Base-by-base conservation (phyloP, 371 early-diverging fungal genomes). In the Batkoa obscura region DNA sequence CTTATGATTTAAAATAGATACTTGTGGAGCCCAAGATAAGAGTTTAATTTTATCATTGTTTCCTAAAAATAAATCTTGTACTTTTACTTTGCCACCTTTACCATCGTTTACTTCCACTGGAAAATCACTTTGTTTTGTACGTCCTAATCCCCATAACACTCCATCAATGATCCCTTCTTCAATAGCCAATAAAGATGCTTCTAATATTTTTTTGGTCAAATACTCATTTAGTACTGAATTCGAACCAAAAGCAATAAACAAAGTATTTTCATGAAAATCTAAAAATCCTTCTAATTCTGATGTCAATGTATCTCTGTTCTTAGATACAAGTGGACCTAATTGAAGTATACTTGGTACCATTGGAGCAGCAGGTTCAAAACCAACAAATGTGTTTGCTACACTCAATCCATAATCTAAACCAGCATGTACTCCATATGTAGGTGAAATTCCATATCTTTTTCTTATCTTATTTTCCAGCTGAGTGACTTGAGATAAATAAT, bases 71-170 rank as follows among this genome's bases (percentile, higher is more conserved):
- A 56, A 41, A 34, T 46, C 46, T 1, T 39, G 15, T 5, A 45
- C 45, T n/a, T n/a, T n/a, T n/a, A n/a, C n/a, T n/a, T n/a, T n/a
- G n/a, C n/a, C n/a, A n/a, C n/a, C n/a, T n/a, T n/a, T n/a, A n/a
- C n/a, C n/a, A n/a, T n/a, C n/a, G n/a, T n/a, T n/a, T n/a, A n/a
- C n/a, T 45, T 45, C n/a, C 15, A 45, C 15, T 49, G 50, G 50
- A n/a, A 49, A 49, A 32, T 49, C 23, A 32, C 8, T 8, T 31
- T 3, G 4, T 12, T 12, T 3, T 31, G 50, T 49, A 3, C 9
- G 10, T 8, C 57, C 43, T 50, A 35, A 47, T n/a, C 56, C 56
- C 56, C 56, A 56, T 9, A 46, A 43, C 17, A 45, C 45, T n/a
- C 56, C 56, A 32, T 57, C 57, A 13, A 57, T 47, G 17, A 50